Base-by-base conservation (phyloP, 345 rosid species). In the Atalantia buxifolia region DNA sequence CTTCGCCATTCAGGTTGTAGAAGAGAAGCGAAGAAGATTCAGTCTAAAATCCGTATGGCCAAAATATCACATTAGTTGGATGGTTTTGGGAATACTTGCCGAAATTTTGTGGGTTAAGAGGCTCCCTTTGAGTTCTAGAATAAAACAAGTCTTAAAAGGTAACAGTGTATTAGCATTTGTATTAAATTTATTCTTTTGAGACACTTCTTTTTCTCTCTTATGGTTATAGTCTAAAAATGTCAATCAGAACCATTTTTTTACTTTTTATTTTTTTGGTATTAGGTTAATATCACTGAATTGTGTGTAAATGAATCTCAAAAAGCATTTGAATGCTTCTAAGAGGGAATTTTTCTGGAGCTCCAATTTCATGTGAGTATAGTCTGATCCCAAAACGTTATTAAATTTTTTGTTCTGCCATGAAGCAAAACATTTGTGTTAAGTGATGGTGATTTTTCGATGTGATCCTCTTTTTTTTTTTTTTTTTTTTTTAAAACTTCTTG, bases 11-110 rank as follows among this genome's bases (percentile, higher is more conserved):
- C 90, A 6, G 97, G 97, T 75, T 79, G 74, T 79, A 83, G 69
- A 25, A 33, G 82, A 71, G 95, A 90, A 36, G 97, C 89, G 9
- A 90, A 78, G 78, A 88, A 71, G 83, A 90, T 92, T 76, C 83
- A 80, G 66, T 84, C 86, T 0, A 79, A 88, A 85, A 89, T 94
- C 81, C 85, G 77, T 74, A 50, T 69, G 66, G 84, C 92, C 86
- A 83, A 77, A 79, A 71, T 71, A 64, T 31, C 77, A 77, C 80
- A 79, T 69, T 72, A 89, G 79, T 71, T 30, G 21, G 35, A 38
- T 64, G 61, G 33, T 30, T 21, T 30, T 36, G 18, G 7, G 27
- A 12, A 56, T 4, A 0, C 30, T 7, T 35, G 57, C 33, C 0
- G 36, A 62, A 55, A 48, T 35, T 78, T 69, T 72, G 72, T 78